Conservation (phyloP, 805 yeast species). For the Komagataella kurtzmanii region DNA sequence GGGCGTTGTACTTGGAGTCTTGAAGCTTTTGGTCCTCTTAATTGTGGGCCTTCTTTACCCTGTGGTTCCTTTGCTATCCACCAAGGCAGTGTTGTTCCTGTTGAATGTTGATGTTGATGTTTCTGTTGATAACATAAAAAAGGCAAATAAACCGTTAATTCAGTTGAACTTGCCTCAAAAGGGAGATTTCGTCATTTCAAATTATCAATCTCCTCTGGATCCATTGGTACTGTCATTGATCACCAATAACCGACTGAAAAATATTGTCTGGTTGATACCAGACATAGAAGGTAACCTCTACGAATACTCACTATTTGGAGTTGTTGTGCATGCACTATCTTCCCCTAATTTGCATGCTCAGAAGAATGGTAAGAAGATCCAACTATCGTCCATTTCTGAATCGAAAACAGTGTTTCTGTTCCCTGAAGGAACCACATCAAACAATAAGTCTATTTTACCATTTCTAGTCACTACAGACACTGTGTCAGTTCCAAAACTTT, state of each 20-base stretch:
- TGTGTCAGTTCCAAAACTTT: slow-evolving; percentile 5
- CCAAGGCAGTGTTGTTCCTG: slow-evolving; percentile 10
- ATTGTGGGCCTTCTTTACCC: slow-evolving; percentile 9
- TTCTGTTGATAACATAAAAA: slow-evolving; percentile 35
- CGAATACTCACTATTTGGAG: slow-evolving; percentile 15
- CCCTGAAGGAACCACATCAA: slow-evolving; percentile 77
- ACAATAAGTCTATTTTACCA: slow-evolving; percentile 65
- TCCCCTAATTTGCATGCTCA: background rate
- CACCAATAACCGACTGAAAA: slow-evolving; percentile 10
- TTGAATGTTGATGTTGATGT: slow-evolving; percentile 14
- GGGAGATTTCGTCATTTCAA: slow-evolving; percentile 40
- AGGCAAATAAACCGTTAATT: slow-evolving; percentile 22
- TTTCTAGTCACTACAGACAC: slow-evolving; percentile 20
- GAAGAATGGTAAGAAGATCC: background rate
- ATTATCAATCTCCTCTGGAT: slow-evolving; percentile 49
- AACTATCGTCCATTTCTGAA: slow-evolving; percentile 12
- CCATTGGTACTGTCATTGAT: slow-evolving; percentile 21
- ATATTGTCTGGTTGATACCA: slow-evolving; percentile 25
- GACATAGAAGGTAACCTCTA: slow-evolving; percentile 18
- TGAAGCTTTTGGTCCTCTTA: slow-evolving; percentile 16
- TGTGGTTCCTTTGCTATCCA: slow-evolving; percentile 6
- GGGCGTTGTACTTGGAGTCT: slow-evolving; percentile 10
- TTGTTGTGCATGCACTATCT: slow-evolving; percentile 1
- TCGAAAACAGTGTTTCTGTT: slow-evolving; percentile 41
- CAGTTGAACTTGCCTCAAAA: slow-evolving; percentile 19